Evolutionary conservation across 352 stramenopile genomes (phyloP).

Genomic region (Globisporangium spinosum): DNA sequence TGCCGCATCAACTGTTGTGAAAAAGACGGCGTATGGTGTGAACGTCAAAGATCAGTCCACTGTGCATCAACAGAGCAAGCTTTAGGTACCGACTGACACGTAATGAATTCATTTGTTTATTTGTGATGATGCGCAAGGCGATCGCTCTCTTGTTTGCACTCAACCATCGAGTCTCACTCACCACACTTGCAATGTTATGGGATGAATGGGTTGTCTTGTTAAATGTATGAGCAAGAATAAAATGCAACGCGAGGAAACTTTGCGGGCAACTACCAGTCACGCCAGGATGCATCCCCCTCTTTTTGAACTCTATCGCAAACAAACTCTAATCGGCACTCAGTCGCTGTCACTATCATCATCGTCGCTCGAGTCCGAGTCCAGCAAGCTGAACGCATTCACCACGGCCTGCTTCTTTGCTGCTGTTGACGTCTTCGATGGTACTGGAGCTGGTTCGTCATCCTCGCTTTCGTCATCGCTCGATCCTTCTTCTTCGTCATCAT

Average conservation of each 20-base stretch:
- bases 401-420: conserved; percentile 24
- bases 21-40: conserved; percentile 4
- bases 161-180: no score
- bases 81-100: neutral
- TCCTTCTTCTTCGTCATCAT: conserved; percentile 12
- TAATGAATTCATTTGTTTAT: neutral
- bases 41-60: neutral
- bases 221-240: neutral
- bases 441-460: conserved; percentile 3
- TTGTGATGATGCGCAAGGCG: neutral
- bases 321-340: neutral
- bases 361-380: conserved; percentile 89
- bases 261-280: neutral
- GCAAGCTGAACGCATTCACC: conserved; percentile 76
- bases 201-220: neutral
- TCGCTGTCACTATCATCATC: conserved; percentile 49
- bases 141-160: neutral
- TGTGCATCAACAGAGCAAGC: conserved; percentile 8
- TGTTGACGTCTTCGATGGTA: neutral
- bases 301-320: neutral
- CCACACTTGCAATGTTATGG: neutral
- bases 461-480: conserved; percentile 11
- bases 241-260: neutral
- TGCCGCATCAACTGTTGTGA: neutral
- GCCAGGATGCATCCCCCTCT: neutral